phyloP scores from a whole-genome alignment of 805 yeast genomes.

The Babjeviella inositovora region DNA sequence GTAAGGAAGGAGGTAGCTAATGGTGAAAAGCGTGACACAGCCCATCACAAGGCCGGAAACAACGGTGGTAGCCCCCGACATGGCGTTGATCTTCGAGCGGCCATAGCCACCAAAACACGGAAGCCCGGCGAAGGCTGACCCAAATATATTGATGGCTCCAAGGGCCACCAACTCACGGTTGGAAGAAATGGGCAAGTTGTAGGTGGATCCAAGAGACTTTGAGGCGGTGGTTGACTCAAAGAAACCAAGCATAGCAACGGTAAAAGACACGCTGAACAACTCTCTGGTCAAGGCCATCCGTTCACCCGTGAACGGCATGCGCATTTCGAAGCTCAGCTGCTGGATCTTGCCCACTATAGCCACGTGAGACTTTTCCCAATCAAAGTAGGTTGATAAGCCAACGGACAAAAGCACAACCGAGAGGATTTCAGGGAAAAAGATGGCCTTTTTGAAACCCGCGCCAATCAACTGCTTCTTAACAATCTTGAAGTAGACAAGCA shows the following conservation, averaged over 20 bases:
- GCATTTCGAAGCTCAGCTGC: conserved; percentile 28
- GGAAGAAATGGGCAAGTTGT: conserved; percentile 59
- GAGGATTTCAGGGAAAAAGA: conserved; percentile 76
- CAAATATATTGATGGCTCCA: conserved; percentile 57
- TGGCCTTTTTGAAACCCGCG: conserved; percentile 18
- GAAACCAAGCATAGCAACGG: conserved; percentile 77
- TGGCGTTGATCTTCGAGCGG: conserved; percentile 74
- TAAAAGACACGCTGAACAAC: conserved; percentile 52
- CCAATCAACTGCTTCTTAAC: conserved; percentile 20
- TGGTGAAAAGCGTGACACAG: conserved; percentile 49
- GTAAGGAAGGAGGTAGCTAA: conserved; percentile 38
- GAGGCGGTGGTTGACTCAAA: conserved; percentile 91
- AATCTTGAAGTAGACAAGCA: conserved; percentile 22
- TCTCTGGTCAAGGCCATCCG: conserved; percentile 31
- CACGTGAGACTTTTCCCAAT: conserved; percentile 41
- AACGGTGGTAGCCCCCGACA: conserved; percentile 79
- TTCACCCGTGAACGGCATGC: conserved; percentile 38
- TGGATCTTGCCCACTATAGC: conserved; percentile 55
- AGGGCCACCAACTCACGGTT: conserved; percentile 86
- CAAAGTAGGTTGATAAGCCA: conserved; percentile 23
- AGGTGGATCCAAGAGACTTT: conserved; percentile 65
- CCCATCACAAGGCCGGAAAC: conserved; percentile 79
- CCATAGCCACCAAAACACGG: conserved; percentile 97
- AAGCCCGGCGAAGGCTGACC: conserved; percentile 42
- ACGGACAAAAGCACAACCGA: conserved; percentile 54